Percentiles rank a stretch among this genome's conserved stretches.
Conservation (phyloP, 208 protist genomes). For the Acanthamoeba royreba region DNA sequence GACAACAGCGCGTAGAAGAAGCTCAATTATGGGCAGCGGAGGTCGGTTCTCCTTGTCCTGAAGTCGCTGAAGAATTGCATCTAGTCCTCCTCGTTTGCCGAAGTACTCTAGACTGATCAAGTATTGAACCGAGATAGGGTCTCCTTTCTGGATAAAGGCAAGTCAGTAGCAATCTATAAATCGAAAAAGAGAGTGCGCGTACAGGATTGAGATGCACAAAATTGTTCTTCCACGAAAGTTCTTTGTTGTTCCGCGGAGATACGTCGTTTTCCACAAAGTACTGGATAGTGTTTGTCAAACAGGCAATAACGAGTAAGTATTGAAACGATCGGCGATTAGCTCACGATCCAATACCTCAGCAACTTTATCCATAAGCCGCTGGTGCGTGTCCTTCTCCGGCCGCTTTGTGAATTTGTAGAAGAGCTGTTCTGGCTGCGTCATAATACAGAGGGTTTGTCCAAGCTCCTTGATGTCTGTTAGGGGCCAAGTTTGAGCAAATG, state of each 20-base stretch:
- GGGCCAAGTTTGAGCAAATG: neutral
- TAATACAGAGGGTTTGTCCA: neutral
- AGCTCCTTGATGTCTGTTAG: slow-evolving; percentile 29
- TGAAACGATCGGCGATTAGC: neutral
- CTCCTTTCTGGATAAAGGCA: slow-evolving; percentile 12
- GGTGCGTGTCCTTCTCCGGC: neutral
- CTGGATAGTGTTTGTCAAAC: neutral
- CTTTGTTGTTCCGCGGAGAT: neutral
- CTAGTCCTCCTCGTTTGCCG: slow-evolving; percentile 41
- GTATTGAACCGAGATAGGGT: neutral
- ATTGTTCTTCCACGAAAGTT: neutral
- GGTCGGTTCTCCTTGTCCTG: slow-evolving; percentile 1
- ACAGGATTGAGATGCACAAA: neutral
- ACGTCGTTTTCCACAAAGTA: neutral
- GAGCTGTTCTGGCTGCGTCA: neutral
- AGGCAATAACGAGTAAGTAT: neutral
- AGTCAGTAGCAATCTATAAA: neutral
- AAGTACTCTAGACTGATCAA: slow-evolving; percentile 52
- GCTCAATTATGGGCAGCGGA: neutral
- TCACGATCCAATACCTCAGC: neutral
- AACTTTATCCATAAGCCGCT: neutral
- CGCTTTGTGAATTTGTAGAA: slow-evolving; percentile 28
- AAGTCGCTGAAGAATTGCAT: slow-evolving; percentile 34
- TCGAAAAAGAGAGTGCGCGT: neutral
- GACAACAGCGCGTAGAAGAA: neutral